Evolutionary conservation across 192 early-diverging fungal species (phyloP), one percentile per base, ranked within the genome.

Genomic region (Piromyces sp.): DNA sequence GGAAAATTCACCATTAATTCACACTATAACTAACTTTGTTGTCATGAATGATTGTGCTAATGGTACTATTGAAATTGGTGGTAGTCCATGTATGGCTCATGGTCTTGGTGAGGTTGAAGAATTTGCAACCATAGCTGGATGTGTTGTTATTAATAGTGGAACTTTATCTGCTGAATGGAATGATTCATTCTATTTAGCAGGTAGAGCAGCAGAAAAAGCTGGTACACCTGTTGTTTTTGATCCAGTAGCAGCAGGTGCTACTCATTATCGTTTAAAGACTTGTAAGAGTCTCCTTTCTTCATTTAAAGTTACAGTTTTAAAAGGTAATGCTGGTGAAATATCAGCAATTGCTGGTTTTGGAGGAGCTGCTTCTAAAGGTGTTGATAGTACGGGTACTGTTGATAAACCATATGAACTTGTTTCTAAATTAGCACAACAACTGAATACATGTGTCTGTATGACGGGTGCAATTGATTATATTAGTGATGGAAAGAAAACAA

Each of bases 41-140:
- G 95, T 94, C 29, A 93, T 94, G 87, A 95, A 95, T 81, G 94
- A 95, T 84, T 93, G 91, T 29, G 95, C 94, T n/a, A 95, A 96
- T 85, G 92, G 91, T 13, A 93, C 92, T 22, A 84, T 96, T 81
- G 94, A 93, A 22, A 79, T 95, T 51, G 94, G 94, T n/a, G 95
- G 90, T 12, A 92, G 92, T 12, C 94, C 94, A 1, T 91, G 95
- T 79, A 96, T 96, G 94, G 92, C 94, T 0, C 90, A 92, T 30
- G 88, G 87, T 0, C 82, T 88, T 22, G 81, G 86, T 28, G 95
- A 96, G 83, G 88, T 93, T 3, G 83, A 84, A 31, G 90, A 90
- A 80, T 42, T 79, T 81, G 81, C 30, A 79, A 42, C 51, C 7
- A 81, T 30, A 1, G 30, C 80, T 79, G 30, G 81, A 79, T 30